Evolutionary conservation across 176 grass and related monocot species (phyloP), one percentile per base, ranked within the genome.

Genomic region (Elaeis guineensis): DNA sequence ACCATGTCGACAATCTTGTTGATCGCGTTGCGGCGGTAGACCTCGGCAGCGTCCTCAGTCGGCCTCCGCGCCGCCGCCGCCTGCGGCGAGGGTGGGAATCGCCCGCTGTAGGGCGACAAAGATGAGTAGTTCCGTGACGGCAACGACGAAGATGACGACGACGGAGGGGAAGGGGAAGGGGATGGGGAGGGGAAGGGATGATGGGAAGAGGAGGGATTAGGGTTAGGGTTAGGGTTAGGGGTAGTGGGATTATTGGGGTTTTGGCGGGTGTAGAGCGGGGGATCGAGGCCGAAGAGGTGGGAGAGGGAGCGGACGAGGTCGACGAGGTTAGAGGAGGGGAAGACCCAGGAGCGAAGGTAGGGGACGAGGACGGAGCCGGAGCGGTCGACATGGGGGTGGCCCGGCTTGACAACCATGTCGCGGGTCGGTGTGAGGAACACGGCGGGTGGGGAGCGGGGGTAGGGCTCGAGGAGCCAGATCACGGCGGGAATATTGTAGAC

Each of bases 391-490:
- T 83, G 86, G 3, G 71, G 73, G 72, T 95, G 86, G 62, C 86
- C 74, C 6, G 90, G 86, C 82, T 95, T 95, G 77, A 95, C 62
- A 67, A 95, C 66, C 90, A 95, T 95, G 71, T 95, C 90, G 29
- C 90, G 79, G 5, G 86, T 95, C 0, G 83, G 90, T 25, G 79
- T 78, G 19, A 95, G 77, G 80, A 83, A 89, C 30, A 95, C 77
- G 32, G 82, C 76, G 20, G 90, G 90, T 11, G 86, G 90, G 18
- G 79, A 74, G 35, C 90, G 79, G 58, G 86, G 90, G 59, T 95
- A 95, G 39, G 76, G 73, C 71, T 95, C 90, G n/a, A 86, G 86
- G 12, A 95, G 82, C 90, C 90, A 95, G 76, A 95, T 70, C 50
- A 85, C 73, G 29, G 74, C 82, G 17, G 90, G 86, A 59, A 95